Evolutionary conservation across 352 stramenopile genomes (phyloP).

Genomic region (Lagenidium sp.): DNA sequence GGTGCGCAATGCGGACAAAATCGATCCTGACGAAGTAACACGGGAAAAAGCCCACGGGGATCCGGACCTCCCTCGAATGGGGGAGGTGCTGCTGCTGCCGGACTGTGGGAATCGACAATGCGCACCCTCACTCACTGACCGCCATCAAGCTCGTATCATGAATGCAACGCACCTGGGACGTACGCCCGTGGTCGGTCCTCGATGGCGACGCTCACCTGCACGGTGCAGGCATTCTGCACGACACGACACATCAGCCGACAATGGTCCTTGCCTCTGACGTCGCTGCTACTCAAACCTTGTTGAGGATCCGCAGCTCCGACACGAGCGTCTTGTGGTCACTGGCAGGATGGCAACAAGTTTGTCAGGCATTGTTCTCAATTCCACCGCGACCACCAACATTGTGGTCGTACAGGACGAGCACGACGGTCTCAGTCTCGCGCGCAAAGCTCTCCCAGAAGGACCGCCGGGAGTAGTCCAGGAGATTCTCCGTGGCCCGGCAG

Average conservation of each 20-base stretch:
- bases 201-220: conserved; percentile 55
- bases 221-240: conserved; percentile 44
- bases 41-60: conserved; percentile 53
- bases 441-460: conserved; percentile 62
- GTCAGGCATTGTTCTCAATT: not conserved
- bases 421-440: conserved; percentile 39
- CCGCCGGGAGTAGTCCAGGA: conserved; percentile 41
- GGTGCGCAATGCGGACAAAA: conserved; percentile 39
- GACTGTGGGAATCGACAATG: conserved; percentile 16
- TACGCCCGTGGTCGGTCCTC: conserved; percentile 58
- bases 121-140: no score
- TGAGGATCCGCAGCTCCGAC: conserved; percentile 60
- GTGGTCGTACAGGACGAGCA: conserved; percentile 23
- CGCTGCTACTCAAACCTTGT: conserved; percentile 40
- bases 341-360: not conserved
- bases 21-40: conserved; percentile 60
- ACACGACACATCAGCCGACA: no score
- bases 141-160: no score
- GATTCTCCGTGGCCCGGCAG: conserved; percentile 19
- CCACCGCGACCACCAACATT: not conserved
- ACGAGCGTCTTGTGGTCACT: conserved; percentile 58
- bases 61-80: conserved; percentile 38
- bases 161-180: conserved; percentile 35
- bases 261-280: no score
- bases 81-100: conserved; percentile 36